Conservation (phyloP, 2,329 filamentous ascomycete genomes). For the Capronia americana region DNA sequence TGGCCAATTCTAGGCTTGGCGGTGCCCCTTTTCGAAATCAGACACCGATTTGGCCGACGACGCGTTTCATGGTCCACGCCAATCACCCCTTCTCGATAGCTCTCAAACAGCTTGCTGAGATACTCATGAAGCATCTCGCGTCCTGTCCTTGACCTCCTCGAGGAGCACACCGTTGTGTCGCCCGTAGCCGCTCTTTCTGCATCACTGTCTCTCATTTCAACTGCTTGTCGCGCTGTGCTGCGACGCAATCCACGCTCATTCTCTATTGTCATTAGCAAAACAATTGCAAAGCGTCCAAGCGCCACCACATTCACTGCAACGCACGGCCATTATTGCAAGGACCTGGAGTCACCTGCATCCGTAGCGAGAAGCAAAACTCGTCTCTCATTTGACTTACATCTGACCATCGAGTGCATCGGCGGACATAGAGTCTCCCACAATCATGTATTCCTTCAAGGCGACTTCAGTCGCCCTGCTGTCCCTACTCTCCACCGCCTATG, state of each 20-base stretch:
- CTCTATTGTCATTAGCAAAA: conserved; percentile 11
- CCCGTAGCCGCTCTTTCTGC: conserved; percentile 29
- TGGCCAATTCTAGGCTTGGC: conserved; percentile 15
- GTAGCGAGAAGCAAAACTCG: conserved; percentile 20
- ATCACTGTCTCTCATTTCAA: conserved; percentile 23
- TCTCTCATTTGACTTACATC: conserved; percentile 15
- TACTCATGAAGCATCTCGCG: conserved; percentile 14
- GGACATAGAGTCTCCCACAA: neutral
- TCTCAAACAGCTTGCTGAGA: conserved; percentile 6
- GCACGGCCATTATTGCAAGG: conserved; percentile 24
- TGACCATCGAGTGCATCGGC: neutral
- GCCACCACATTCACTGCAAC: conserved; percentile 20
- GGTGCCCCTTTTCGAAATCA: conserved; percentile 29
- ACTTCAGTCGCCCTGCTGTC: conserved; percentile 38
- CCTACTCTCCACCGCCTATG: conserved; percentile 60
- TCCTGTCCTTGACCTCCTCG: conserved; percentile 37
- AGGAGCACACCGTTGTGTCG: conserved; percentile 31
- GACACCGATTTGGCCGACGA: conserved; percentile 9
- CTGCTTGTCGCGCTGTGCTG: conserved; percentile 34
- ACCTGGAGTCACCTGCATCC: conserved; percentile 28
- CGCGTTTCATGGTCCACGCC: conserved; percentile 30
- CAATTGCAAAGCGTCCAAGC: conserved; percentile 29
- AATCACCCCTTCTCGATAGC: neutral
- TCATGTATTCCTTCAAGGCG: conserved; percentile 28
- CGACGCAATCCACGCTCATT: conserved; percentile 31